These are phyloP conservation scores for Cajanus cajan DNA, from an alignment of 306 rosid genomes.

Conservation along the genomic window DNA sequence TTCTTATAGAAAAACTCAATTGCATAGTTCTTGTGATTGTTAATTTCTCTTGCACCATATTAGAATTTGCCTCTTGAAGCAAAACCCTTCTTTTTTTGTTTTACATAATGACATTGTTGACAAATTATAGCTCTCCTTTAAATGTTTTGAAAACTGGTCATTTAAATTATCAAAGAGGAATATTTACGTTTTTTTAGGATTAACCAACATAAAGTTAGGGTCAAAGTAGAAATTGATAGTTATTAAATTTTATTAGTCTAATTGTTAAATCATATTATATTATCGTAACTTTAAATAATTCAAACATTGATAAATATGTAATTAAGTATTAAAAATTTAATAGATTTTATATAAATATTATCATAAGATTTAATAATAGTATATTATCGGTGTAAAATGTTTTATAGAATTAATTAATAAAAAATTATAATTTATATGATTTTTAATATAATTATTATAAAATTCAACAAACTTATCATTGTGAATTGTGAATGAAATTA, in stretches of 20 bases:
- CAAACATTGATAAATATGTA: neutral
- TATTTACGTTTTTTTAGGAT: neutral
- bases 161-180: neutral
- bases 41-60: neutral
- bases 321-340: neutral
- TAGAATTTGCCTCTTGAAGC: conserved; percentile 13
- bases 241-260: neutral
- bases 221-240: neutral
- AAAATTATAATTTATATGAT: no score
- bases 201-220: neutral
- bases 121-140: neutral
- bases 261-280: neutral
- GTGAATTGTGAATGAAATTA: no score
- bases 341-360: neutral
- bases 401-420: no score
- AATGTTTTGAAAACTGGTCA: neutral
- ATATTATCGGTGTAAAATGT: no score
- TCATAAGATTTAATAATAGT: no score
- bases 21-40: neutral
- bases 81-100: neutral
- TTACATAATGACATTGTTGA: neutral
- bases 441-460: no score
- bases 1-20: neutral
- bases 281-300: neutral
- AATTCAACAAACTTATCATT: no score